These are phyloP conservation scores for Aspergillus baeticus DNA, from an alignment of 495 filamentous ascomycete species.

Conservation along the genomic window DNA sequence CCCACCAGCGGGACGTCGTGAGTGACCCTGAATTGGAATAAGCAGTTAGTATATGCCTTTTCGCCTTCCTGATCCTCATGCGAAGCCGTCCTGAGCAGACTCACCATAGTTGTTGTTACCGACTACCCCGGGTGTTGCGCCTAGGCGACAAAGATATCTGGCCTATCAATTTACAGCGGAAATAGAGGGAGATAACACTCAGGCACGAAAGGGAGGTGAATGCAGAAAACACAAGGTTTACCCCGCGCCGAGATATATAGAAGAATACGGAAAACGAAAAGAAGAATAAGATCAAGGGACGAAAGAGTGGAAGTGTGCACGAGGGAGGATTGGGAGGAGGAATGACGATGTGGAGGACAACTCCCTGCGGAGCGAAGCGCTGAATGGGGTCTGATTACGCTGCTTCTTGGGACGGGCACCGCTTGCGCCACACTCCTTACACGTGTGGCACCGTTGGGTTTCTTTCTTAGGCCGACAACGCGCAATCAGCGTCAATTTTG, in stretches of 20 bases:
- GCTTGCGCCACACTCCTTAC: conserved; percentile 27
- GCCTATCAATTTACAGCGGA: conserved; percentile 24
- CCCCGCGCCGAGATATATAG: conserved; percentile 17
- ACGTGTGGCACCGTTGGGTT: conserved; percentile 23
- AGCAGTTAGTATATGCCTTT: conserved; percentile 12
- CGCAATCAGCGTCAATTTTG: conserved; percentile 19
- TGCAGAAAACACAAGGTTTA: conserved; percentile 16
- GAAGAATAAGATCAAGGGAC: conserved; percentile 7
- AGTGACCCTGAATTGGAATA: conserved; percentile 39
- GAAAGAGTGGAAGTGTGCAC: conserved; percentile 14
- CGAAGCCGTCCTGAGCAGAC: conserved; percentile 8
- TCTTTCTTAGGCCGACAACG: conserved; percentile 17
- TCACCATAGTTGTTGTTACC: conserved; percentile 35
- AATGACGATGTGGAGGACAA: conserved; percentile 25
- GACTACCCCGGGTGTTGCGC: conserved; percentile 32
- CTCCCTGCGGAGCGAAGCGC: not conserved
- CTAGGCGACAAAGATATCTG: conserved; percentile 33
- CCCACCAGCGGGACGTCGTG: conserved; percentile 48
- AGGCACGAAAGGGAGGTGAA: conserved; percentile 13
- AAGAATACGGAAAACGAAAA: conserved; percentile 13
- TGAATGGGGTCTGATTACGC: not conserved
- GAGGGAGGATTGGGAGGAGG: conserved; percentile 2
- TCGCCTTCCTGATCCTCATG: not conserved
- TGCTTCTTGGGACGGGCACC: not conserved
- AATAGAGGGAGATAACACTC: conserved; percentile 15